Conservation (phyloP, 208 protist genomes). For the Leishmania gerbilli region DNA sequence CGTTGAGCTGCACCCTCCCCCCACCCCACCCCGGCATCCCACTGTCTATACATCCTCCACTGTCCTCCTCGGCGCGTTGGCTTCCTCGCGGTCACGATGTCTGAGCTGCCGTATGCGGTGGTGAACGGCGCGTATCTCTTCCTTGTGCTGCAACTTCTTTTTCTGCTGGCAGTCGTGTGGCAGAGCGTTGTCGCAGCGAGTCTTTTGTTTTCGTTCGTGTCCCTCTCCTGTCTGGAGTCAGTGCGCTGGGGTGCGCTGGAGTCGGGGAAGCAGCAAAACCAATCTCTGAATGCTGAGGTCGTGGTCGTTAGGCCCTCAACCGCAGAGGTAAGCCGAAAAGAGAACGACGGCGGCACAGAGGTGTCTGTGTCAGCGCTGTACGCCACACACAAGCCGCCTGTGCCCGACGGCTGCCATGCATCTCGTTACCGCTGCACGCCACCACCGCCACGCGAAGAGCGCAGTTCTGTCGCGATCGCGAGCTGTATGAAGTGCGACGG, state of each 20-base stretch:
- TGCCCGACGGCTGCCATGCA: background rate
- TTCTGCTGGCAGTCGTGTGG: slow-evolving; percentile 19
- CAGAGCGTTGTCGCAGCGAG: slow-evolving; percentile 15
- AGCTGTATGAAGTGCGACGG: background rate
- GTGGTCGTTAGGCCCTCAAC: background rate
- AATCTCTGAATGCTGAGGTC: background rate
- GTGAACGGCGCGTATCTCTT: slow-evolving; percentile 40
- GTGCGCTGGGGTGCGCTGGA: background rate
- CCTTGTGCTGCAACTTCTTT: slow-evolving; percentile 41
- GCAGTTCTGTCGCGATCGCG: background rate
- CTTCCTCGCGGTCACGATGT: background rate
- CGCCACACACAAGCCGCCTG: background rate
- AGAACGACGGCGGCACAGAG: background rate
- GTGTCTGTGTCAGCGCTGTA: background rate
- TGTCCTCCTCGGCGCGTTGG: background rate
- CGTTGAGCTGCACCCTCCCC: background rate
- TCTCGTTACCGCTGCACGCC: background rate
- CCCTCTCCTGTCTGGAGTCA: background rate
- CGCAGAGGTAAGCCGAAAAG: background rate
- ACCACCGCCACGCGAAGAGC: background rate
- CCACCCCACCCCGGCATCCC: background rate
- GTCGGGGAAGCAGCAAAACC: background rate
- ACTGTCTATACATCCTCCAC: background rate
- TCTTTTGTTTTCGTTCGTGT: slow-evolving; percentile 12
- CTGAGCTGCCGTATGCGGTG: slow-evolving; percentile 9